Percentiles rank a stretch among this genome's conserved stretches.
Conservation (phyloP, 2,329 filamentous ascomycete species). For the Parafenestella ontariensis region DNA sequence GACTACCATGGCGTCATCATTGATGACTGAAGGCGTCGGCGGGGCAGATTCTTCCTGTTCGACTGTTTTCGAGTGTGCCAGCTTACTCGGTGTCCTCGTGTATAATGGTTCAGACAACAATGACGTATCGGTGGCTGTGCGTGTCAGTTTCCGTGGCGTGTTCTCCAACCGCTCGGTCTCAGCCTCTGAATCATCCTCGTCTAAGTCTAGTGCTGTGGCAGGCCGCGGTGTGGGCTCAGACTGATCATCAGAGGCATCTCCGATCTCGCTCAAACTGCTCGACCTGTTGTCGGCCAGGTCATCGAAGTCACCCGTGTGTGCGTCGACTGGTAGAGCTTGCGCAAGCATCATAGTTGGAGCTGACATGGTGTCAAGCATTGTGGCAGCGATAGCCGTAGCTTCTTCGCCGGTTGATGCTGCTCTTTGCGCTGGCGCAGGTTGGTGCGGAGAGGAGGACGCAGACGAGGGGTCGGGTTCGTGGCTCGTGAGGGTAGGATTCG, state of each 20-base stretch:
- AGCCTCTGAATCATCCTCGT: conserved; percentile 79
- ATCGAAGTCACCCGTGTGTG: conserved; percentile 28
- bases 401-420: conserved; percentile 18
- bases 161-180: conserved; percentile 93
- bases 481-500: conserved; percentile 18
- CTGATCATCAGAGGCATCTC: conserved; percentile 73
- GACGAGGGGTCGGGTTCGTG: conserved; percentile 27
- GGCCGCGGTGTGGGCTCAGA: conserved; percentile 44
- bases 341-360: conserved; percentile 26
- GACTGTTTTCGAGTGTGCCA: conserved; percentile 41
- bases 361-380: conserved; percentile 36
- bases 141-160: conserved; percentile 72
- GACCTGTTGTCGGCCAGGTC: conserved; percentile 70
- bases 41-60: conserved; percentile 41
- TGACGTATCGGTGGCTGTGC: conserved; percentile 43
- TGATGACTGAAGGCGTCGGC: conserved; percentile 31
- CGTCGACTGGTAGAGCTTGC: conserved; percentile 18
- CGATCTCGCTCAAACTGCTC: conserved; percentile 91
- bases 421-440: conserved; percentile 24
- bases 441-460: conserved; percentile 57
- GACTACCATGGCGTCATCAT: conserved; percentile 21
- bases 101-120: conserved; percentile 42
- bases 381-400: conserved; percentile 18
- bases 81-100: conserved; percentile 48
- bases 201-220: conserved; percentile 31